Base-by-base conservation (phyloP, 768 basidiomycete species). In the Lentinula sp. region DNA sequence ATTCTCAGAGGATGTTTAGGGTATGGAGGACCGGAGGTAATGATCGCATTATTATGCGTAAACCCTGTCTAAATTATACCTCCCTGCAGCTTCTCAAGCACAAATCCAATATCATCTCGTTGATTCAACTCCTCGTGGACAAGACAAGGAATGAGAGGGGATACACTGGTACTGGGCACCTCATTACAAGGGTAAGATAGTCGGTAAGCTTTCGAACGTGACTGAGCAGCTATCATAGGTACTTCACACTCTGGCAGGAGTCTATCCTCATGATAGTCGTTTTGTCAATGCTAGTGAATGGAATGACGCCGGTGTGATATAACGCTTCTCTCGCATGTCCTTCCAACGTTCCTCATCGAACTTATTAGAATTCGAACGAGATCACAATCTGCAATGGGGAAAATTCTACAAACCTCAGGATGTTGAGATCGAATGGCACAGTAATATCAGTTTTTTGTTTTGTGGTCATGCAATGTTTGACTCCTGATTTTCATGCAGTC, bases 61-160 rank as follows among this genome's bases (percentile, higher is more conserved):
- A 37, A 39, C 42, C n/a, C 28, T 57, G 52, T 66, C 59, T 60
- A 32, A 46, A 28, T 13, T 41, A 23, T 23, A 12, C 51, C 6
- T 16, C 28, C 28, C 48, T 54, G 15, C 59, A 90, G 92, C 71
- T 94, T 33, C 74, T 95, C 33, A 81, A 83, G 62, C 80, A 95
- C 72, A 88, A 84, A 70, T 72, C 79, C 15, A 77, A 86, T 33
- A 77, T 96, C 43, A 71, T 93, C 10, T 74, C 77, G 9, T 74
- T 96, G 13, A 64, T 95, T 43, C 70, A 73, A 0, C 72, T 89
- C 49, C 81, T 96, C 16, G 77, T 90, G 16, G 88, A 93, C 45
- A 89, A 86, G 67, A 89, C 91, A 6, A 89, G 90, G 75, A 89
- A 85, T 64, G 95, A 98, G 76, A 85, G 94, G 61, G 93, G 93